A percentile compares a stretch with the other conserved stretches of the same genome.
Evolutionary conservation across 352 stramenopile species (phyloP).

Genomic region (Phytophthora tubulina): DNA sequence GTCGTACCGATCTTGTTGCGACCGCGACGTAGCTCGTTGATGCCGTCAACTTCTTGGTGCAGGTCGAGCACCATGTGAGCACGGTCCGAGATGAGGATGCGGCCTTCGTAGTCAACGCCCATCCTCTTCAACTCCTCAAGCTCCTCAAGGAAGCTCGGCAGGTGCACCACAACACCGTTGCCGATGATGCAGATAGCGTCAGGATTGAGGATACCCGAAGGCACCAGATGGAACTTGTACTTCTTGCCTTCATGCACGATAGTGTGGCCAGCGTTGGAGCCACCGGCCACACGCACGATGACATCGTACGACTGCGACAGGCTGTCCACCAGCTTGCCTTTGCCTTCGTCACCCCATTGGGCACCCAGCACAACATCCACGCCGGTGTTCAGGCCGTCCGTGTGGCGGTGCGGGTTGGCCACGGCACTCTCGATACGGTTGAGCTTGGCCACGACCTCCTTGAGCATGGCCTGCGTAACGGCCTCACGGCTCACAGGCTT

Average conservation of each 20-base stretch:
- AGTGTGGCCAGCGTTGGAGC: slow-evolving; percentile 99
- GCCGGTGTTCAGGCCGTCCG: slow-evolving; percentile 70
- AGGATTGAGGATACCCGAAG: slow-evolving; percentile 97
- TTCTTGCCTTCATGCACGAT: slow-evolving; percentile 98
- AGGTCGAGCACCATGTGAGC: slow-evolving; percentile 99
- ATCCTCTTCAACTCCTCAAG: slow-evolving; percentile 92
- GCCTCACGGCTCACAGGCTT: slow-evolving; percentile 59
- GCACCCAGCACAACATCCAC: slow-evolving; percentile 96
- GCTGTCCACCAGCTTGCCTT: slow-evolving; percentile 98
- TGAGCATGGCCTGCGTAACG: slow-evolving; percentile 75
- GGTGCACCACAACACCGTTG: slow-evolving; percentile 98
- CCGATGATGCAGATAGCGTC: slow-evolving; percentile 97
- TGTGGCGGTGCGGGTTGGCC: slow-evolving; percentile 80
- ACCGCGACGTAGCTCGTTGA: slow-evolving; percentile 86
- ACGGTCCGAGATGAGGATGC: slow-evolving; percentile 97
- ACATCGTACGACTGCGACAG: slow-evolving; percentile 96
- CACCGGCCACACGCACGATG: slow-evolving; percentile 96
- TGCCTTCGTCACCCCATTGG: slow-evolving; percentile 99
- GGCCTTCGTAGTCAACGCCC: slow-evolving; percentile 92
- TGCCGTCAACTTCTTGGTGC: slow-evolving; percentile 94
- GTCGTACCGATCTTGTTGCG: slow-evolving; percentile 99
- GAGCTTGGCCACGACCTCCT: slow-evolving; percentile 87
- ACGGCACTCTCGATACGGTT: slow-evolving; percentile 90
- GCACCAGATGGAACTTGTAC: slow-evolving; percentile 99
- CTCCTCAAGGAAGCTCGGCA: slow-evolving; percentile 97